Evolutionary conservation across 83 land plant species (phyloP).

Genomic region (Picea mariana): DNA sequence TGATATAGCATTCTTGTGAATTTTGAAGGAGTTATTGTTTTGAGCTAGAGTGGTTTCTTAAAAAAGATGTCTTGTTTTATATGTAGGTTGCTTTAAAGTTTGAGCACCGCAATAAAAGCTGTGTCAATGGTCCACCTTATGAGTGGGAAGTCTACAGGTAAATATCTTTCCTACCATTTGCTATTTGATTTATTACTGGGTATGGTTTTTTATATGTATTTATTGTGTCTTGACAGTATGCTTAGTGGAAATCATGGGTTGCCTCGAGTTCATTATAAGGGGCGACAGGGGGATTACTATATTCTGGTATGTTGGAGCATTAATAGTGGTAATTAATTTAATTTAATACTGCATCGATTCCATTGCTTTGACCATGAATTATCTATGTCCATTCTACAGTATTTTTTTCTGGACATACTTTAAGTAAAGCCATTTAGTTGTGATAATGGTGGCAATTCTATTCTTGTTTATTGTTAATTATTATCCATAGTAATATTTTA

Average conservation of each 20-base stretch:
- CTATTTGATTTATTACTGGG: background rate
- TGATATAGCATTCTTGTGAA: background rate
- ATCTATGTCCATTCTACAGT: background rate
- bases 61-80: background rate
- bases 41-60: no score
- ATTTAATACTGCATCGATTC: background rate
- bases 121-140: conserved; percentile 24
- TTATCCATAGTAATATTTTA: background rate
- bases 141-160: conserved; percentile 28
- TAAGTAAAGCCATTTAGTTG: background rate
- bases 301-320: conserved; percentile 23
- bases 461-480: background rate
- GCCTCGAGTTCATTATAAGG: conserved; percentile 32
- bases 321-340: no score
- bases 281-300: conserved; percentile 38
- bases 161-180: background rate
- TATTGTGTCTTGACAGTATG: conserved; percentile 9
- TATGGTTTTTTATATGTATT: background rate
- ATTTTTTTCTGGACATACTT: background rate
- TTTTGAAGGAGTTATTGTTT: background rate
- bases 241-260: conserved; percentile 33
- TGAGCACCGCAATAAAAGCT: conserved; percentile 24
- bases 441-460: no score
- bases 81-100: conserved; percentile 22
- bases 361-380: background rate